phyloP scores from a whole-genome alignment of 2,329 filamentous ascomycete genomes.

The Diaporthe capsici region DNA sequence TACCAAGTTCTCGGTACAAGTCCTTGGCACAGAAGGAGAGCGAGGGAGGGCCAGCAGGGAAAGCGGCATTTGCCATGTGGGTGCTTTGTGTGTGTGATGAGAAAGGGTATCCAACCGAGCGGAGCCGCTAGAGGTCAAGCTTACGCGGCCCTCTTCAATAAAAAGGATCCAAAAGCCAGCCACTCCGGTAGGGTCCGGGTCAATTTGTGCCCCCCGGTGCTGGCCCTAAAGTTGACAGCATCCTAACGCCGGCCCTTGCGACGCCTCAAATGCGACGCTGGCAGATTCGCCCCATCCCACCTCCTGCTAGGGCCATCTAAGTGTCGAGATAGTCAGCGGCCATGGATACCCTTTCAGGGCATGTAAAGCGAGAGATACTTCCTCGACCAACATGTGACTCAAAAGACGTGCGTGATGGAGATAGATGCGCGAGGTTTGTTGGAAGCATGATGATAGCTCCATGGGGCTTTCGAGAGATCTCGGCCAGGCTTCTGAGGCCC shows the following conservation, averaged over 20 bases:
- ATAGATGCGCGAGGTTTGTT: neutral
- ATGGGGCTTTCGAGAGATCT: neutral
- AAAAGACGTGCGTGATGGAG: neutral
- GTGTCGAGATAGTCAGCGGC: constrained; percentile 19
- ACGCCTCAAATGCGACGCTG: constrained; percentile 24
- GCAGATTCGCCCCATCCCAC: neutral
- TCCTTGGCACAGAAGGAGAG: neutral
- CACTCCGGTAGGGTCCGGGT: constrained; percentile 20
- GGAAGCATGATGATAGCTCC: neutral
- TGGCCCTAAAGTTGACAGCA: constrained; percentile 19
- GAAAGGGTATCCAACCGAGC: constrained; percentile 35
- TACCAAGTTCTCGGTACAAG: constrained; percentile 32
- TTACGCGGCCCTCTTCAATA: constrained; percentile 40
- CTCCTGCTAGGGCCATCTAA: neutral
- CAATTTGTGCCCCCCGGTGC: constrained; percentile 17
- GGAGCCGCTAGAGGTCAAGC: constrained; percentile 42
- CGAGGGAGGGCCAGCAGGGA: neutral
- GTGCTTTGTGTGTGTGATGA: constrained; percentile 16
- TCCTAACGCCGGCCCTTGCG: constrained; percentile 3
- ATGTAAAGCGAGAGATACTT: constrained; percentile 17
- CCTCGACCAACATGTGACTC: constrained; percentile 10
- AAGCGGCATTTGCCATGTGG: constrained; percentile 39
- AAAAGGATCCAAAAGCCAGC: constrained; percentile 27
- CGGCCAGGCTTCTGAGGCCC: constrained; percentile 28
- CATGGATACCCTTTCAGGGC: constrained; percentile 21